Evolutionary conservation across 805 yeast species (phyloP).

Genomic region (Wickerhamiella parazyma): DNA sequence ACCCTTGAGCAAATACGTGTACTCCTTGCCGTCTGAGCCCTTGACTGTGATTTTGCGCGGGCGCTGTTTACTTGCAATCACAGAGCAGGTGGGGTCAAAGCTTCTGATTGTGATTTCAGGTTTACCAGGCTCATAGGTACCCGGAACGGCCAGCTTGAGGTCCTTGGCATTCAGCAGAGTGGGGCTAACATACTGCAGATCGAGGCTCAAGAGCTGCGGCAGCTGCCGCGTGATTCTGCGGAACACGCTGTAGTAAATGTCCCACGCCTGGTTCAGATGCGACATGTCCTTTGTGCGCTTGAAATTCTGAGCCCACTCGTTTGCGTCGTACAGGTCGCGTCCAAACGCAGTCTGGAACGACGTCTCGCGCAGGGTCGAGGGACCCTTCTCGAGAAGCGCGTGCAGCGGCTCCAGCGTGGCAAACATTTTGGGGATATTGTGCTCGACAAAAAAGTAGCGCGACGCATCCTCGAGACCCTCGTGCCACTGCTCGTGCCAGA

Average conservation of each 20-base stretch:
- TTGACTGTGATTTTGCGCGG: constrained; percentile 70
- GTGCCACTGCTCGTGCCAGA: constrained; percentile 98
- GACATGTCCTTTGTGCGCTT: constrained; percentile 75
- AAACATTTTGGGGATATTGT: constrained; percentile 89
- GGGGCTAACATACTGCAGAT: constrained; percentile 89
- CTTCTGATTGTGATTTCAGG: constrained; percentile 57
- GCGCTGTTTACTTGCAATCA: constrained; percentile 88
- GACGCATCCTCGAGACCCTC: constrained; percentile 97
- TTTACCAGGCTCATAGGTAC: constrained; percentile 77
- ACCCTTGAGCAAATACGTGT: constrained; percentile 74
- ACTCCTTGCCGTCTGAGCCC: constrained; percentile 88
- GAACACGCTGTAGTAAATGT: constrained; percentile 85
- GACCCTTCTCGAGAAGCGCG: constrained; percentile 64
- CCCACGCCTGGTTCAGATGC: constrained; percentile 95
- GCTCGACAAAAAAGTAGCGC: constrained; percentile 82
- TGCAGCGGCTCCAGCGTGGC: constrained; percentile 82
- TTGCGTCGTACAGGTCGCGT: constrained; percentile 80
- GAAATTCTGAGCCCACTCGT: constrained; percentile 82
- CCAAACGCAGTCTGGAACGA: constrained; percentile 91
- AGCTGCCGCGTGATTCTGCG: constrained; percentile 78
- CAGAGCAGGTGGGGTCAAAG: constrained; percentile 73
- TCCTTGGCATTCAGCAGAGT: constrained; percentile 64
- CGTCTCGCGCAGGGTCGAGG: constrained; percentile 83
- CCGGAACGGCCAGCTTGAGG: constrained; percentile 83
- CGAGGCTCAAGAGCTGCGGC: constrained; percentile 74